phyloP scores from a whole-genome alignment of 2,329 filamentous ascomycete species.

The Calonectria leucothoes region DNA sequence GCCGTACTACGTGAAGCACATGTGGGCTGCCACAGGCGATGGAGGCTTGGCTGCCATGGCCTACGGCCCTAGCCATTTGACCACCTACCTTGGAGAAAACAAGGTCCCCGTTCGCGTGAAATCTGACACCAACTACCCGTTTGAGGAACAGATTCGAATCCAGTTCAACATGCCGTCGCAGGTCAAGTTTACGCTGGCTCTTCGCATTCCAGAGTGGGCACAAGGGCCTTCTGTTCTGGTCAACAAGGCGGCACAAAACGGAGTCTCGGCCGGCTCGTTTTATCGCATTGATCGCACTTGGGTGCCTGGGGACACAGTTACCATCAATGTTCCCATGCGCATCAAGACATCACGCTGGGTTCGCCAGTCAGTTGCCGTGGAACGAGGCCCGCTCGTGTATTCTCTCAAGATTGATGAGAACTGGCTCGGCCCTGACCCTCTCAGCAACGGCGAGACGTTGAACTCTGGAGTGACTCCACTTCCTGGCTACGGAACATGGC shows the following conservation, averaged over 20 bases:
- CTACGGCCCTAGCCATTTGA: background rate
- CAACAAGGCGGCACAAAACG: background rate
- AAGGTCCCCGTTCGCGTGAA: background rate
- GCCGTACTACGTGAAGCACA: conserved; percentile 6
- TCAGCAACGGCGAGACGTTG: background rate
- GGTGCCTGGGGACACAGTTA: background rate
- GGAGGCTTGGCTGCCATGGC: background rate
- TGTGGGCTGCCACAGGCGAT: background rate
- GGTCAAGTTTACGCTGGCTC: background rate
- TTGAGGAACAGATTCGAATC: background rate
- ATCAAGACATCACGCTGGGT: background rate
- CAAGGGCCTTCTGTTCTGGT: background rate
- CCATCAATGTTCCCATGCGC: background rate
- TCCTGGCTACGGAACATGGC: conserved; percentile 1
- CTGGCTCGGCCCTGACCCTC: background rate
- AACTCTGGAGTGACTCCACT: background rate
- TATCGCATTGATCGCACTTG: background rate
- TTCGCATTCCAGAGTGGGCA: background rate
- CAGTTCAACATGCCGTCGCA: background rate
- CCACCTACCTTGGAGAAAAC: background rate
- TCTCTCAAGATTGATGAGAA: background rate
- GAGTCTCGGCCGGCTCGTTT: background rate
- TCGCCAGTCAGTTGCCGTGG: background rate
- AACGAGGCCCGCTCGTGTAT: background rate
- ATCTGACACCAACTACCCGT: background rate